Percentiles rank a stretch among this genome's conserved stretches.
phyloP scores from a whole-genome alignment of 78 protist species.

The Bodo saltans region DNA sequence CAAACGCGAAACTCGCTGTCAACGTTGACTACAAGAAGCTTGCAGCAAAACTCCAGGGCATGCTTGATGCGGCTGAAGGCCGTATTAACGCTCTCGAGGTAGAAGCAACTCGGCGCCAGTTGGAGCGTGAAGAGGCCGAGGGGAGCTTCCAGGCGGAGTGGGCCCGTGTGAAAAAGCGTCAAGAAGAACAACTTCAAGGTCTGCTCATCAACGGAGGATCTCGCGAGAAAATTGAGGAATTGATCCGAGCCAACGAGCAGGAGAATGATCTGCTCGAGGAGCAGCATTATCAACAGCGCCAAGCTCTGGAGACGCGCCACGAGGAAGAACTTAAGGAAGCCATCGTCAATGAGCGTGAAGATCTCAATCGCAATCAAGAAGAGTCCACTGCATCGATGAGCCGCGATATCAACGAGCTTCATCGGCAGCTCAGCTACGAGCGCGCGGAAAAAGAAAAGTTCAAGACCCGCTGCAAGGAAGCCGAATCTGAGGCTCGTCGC shows the following conservation, averaged over 20 bases:
- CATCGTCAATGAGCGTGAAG: neutral
- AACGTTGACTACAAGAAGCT: conserved; percentile 18
- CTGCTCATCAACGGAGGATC: neutral
- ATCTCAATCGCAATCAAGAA: neutral
- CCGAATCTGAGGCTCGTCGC: neutral
- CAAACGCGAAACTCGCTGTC: neutral
- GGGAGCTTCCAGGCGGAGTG: neutral
- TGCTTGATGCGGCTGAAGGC: neutral
- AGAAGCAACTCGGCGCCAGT: neutral
- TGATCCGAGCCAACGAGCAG: conserved; percentile 5
- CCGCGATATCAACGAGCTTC: neutral
- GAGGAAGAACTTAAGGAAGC: neutral
- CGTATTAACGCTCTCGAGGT: neutral
- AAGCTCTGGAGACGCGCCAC: neutral
- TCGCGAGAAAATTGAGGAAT: neutral
- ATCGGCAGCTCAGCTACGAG: neutral
- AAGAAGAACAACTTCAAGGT: conserved; percentile 6
- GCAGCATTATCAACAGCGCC: neutral
- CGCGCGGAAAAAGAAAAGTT: neutral
- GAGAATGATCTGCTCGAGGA: neutral
- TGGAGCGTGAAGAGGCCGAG: conserved; percentile 12
- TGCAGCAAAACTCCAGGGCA: neutral
- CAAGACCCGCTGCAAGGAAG: neutral
- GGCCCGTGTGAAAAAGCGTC: neutral
- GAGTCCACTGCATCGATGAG: neutral